Percentiles rank a stretch among this genome's conserved stretches.
These are phyloP conservation scores for Candida sanyiensis DNA, from an alignment of 805 yeast genomes.

Conservation along the genomic window DNA sequence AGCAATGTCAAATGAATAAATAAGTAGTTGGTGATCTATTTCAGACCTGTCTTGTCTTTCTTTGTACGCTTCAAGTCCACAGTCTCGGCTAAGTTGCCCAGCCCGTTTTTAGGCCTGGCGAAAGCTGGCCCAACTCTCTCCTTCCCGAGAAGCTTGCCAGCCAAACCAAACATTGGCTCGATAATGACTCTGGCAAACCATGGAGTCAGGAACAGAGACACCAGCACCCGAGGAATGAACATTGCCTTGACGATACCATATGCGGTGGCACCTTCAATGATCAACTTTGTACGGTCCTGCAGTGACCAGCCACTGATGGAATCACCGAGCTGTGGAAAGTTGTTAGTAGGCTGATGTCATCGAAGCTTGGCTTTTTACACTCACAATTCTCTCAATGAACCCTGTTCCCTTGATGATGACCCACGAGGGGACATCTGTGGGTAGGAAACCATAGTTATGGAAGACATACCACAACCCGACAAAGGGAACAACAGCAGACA, in stretches of 20 bases:
- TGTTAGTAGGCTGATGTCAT: constrained; percentile 26
- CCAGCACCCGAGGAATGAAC: constrained; percentile 47
- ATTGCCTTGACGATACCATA: constrained; percentile 61
- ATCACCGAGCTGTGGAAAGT: constrained; percentile 20
- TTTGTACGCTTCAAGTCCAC: constrained; percentile 1
- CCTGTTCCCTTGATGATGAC: constrained; percentile 54
- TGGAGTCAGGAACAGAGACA: constrained; percentile 51
- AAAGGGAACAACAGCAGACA: constrained; percentile 69
- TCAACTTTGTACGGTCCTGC: constrained; percentile 46
- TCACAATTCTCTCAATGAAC: constrained; percentile 49
- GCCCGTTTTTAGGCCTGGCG: background rate
- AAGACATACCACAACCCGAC: constrained; percentile 62
- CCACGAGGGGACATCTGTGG: constrained; percentile 53
- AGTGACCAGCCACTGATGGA: constrained; percentile 30
- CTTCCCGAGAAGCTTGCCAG: constrained; percentile 8
- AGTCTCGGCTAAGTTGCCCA: constrained; percentile 2
- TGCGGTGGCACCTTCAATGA: constrained; percentile 72
- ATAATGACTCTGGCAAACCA: constrained; percentile 48
- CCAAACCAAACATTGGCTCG: constrained; percentile 34
- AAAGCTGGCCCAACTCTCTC: background rate
- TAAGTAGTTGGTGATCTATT: background rate
- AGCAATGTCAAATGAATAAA: too few relatives aligned
- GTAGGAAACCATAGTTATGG: constrained; percentile 49
- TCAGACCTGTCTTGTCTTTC: constrained; percentile 1
- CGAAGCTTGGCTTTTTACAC: too few relatives aligned